Percentiles rank a stretch among this genome's conserved stretches.
Conservation (phyloP, 164 flowering plant species). For the Macadamia integrifolia region DNA sequence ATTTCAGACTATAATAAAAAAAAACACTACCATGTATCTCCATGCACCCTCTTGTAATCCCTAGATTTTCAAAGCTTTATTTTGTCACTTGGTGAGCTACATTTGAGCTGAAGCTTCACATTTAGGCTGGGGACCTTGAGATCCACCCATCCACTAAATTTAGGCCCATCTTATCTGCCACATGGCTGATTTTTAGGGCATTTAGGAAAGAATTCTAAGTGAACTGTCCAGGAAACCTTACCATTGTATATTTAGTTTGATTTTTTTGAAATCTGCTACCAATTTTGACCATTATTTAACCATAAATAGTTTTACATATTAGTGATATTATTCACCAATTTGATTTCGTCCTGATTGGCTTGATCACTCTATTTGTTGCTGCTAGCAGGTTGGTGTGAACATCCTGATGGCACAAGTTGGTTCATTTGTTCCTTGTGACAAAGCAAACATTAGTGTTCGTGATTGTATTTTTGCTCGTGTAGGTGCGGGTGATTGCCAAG, state of each 20-base stretch:
- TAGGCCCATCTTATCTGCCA: too few relatives aligned
- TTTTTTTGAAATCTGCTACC: neutral
- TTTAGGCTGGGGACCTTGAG: too few relatives aligned
- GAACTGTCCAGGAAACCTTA: too few relatives aligned
- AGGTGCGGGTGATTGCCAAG: conserved; percentile 99
- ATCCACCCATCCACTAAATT: too few relatives aligned
- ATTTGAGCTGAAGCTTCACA: too few relatives aligned
- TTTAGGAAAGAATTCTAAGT: too few relatives aligned
- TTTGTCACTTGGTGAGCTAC: too few relatives aligned
- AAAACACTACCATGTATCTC: too few relatives aligned
- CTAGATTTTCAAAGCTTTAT: too few relatives aligned
- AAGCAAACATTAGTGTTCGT: conserved; percentile 82
- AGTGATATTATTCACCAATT: neutral
- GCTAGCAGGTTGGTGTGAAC: conserved; percentile 83
- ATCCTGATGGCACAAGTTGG: conserved; percentile 98
- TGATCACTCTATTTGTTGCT: conserved; percentile 10
- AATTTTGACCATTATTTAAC: neutral
- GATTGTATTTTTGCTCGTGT: conserved; percentile 99
- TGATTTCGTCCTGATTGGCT: neutral
- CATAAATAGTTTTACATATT: neutral
- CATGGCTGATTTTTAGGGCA: too few relatives aligned
- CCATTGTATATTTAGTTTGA: neutral
- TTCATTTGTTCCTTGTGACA: conserved; percentile 88
- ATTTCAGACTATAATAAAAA: too few relatives aligned
- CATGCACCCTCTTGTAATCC: too few relatives aligned